Evolutionary conservation across 495 filamentous ascomycete species (phyloP), one percentile per base, ranked within the genome.

Genomic region (Aspergillus campestris): DNA sequence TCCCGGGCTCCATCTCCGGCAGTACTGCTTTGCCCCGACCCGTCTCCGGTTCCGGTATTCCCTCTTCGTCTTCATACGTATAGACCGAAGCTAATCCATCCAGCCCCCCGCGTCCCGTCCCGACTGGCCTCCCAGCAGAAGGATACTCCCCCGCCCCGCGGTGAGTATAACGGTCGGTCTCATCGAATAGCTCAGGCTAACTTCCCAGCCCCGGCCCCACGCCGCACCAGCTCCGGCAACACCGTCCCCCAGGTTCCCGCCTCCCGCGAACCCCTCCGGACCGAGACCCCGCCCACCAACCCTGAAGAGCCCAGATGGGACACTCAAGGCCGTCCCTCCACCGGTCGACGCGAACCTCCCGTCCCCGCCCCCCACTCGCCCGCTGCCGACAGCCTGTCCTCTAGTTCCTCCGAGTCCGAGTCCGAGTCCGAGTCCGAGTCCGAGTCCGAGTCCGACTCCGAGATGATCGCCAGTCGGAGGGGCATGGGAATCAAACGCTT

Each of bases 61-160:
- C 0, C 32, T 3, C 32, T 34, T 10, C 32, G 2, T 34, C 32
- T 34, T 12, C 8, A 3, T 13, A 38, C 32, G 13, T 27, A 30
- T 8, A 13, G 1, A 34, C 7, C 14, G 5, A 13, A n/a, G n/a
- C 44, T 55, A 35, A 56, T 30, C 1, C 31, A 5, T 13, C 8
- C 55, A 77, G 82, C 75, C 33, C 65, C 72, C 14, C 64, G 76
- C 41, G 65, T 67, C 27, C 77, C 82, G 0, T 85, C 81, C 9
- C 69, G 81, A 2, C 68, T 87, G 29, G 79, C 80, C 5, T 65
- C 79, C 29, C 78, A 83, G 11, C 65, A 69, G 27, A 86, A 74
- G 56, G 84, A 87, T 12, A 70, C 70, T 15, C 71, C 74, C 7
- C 53, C 75, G 5, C 67, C 70, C 31, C 71, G 71, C 56, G 71